phyloP scores from a whole-genome alignment of 1,139 yeast species.

The Candida sojae region DNA sequence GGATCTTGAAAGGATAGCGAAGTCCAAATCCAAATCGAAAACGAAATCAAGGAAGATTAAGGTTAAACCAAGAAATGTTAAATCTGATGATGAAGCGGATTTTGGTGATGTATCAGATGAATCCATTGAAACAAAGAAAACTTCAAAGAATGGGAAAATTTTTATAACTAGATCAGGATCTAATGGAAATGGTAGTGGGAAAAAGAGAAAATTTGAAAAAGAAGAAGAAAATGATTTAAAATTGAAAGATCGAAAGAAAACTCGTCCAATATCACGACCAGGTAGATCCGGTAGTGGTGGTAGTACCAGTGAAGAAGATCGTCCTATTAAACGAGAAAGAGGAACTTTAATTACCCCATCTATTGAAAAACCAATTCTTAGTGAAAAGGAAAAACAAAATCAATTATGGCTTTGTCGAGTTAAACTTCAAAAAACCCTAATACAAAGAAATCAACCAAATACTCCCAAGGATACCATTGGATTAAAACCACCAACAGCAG shows the following conservation, averaged over 20 bases:
- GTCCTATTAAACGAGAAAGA: slow-evolving; percentile 5
- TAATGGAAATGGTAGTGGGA: slow-evolving; percentile 2
- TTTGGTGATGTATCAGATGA: slow-evolving; percentile 11
- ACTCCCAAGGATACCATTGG: slow-evolving; percentile 36
- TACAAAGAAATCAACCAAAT: slow-evolving; percentile 45
- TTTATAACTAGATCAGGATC: neutral
- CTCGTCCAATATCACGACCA: neutral
- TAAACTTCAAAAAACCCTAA: slow-evolving; percentile 45
- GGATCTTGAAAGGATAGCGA: slow-evolving; percentile 15
- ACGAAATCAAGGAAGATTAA: slow-evolving; percentile 11
- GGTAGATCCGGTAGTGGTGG: slow-evolving; percentile 7
- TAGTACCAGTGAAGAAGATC: slow-evolving; percentile 14
- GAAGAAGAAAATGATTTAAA: slow-evolving; percentile 3
- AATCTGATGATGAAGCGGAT: slow-evolving; percentile 14
- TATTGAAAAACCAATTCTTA: slow-evolving; percentile 13
- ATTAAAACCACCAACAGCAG: slow-evolving; percentile 47
- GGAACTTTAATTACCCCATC: slow-evolving; percentile 8
- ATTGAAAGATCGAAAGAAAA: slow-evolving; percentile 4
- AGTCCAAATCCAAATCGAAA: neutral
- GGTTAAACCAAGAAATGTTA: slow-evolving; percentile 12
- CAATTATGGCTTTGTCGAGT: slow-evolving; percentile 52
- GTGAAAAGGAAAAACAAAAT: slow-evolving; percentile 44
- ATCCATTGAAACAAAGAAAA: neutral
- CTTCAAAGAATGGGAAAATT: slow-evolving; percentile 9
- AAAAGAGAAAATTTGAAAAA: slow-evolving; percentile 8